Evolutionary conservation across 306 rosid species (phyloP), one percentile per base, ranked within the genome.

Genomic region (Cucumis hystrix): DNA sequence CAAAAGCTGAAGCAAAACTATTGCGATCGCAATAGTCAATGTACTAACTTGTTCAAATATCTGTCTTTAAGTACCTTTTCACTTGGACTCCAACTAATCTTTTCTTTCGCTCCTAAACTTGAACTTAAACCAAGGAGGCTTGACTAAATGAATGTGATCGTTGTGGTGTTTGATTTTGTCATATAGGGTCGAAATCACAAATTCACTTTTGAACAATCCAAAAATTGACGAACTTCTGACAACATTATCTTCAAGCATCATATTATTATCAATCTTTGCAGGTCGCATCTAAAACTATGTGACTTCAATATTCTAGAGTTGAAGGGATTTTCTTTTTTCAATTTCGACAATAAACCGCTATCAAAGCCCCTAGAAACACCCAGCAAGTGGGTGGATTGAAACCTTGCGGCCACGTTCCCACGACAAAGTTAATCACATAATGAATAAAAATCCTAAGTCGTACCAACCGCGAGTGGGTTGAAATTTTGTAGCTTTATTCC

Each of bases 341-440:
- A 40, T 40, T 40, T 67, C 16, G 73, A 67, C 54, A 67, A 10
- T 40, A 16, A 51, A 11, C 23, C 45, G 3, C 10, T 5, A 35
- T 35, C 23, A 37, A 37, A 64, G 10, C 25, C 45, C 64, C 66
- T 2, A 61, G 39, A 61, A 61, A 21, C 66, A 37, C 70, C 70
- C 47, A 35, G 45, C 47, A 35, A 64, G 47, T 64, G 70, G 70
- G 25, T 13, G 6, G 14, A 8, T 17, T 20, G 17, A 41, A 20
- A 20, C 74, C n/a, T 68, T 21, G 23, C 3, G 80, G 83, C 84
- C 68, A 86, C 77, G 83, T 70, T 70, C 79, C 81, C 86, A 83
- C 85, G 86, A 86, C 84, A 88, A 74, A 69, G 86, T 8, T 60
- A 78, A 61, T 71, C 84, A 77, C 88, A 87, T 87, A 74, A 87